Base-by-base conservation (phyloP, 139 green algal genomes). In the Haematococcus sp. region DNA sequence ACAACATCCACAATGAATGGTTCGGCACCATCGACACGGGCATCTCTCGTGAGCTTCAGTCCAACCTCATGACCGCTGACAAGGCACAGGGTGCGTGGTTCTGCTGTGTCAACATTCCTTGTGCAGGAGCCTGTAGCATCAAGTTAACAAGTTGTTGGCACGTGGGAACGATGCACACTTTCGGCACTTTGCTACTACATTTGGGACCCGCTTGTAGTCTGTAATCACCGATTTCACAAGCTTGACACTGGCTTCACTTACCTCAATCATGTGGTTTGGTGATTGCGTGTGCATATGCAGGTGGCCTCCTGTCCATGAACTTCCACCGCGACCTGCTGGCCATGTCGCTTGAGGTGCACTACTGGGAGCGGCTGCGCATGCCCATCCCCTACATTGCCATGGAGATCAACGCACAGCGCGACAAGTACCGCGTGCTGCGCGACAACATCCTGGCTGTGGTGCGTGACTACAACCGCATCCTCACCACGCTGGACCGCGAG, bases 281-380 rank as follows among this genome's bases (percentile, higher is more conserved):
- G n/a, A n/a, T n/a, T n/a, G n/a, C n/a, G n/a, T n/a, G n/a, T n/a
- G n/a, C n/a, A n/a, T n/a, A n/a, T n/a, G 55, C 82, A 83, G 86
- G 83, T 44, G 90, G 90, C 31, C 71, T 93, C 30, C 75, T 97
- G 69, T 80, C 76, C 9, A 85, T 95, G 70, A 95, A 95, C 80
- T 94, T 96, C 72, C 81, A 95, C 81, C 86, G 86, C 46, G 71
- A 88, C 67, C 76, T 96, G 72, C 82, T 93, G 55, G 76, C 70
- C 23, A 88, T 93, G 77, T 83, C 87, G 70, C 78, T 89, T 44
- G 89, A 95, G 83, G 84, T 89, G 71, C 81, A 89, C 67, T 91
- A 90, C 76, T 97, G 89, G 89, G 91, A 97, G 86, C 85, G 92
- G 23, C 77, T 97, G 87, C 83, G 88, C 34, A 83, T 94, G 84